These are phyloP conservation scores for Penicillium psychrofluorescens DNA, from an alignment of 495 filamentous ascomycete species.

Conservation along the genomic window DNA sequence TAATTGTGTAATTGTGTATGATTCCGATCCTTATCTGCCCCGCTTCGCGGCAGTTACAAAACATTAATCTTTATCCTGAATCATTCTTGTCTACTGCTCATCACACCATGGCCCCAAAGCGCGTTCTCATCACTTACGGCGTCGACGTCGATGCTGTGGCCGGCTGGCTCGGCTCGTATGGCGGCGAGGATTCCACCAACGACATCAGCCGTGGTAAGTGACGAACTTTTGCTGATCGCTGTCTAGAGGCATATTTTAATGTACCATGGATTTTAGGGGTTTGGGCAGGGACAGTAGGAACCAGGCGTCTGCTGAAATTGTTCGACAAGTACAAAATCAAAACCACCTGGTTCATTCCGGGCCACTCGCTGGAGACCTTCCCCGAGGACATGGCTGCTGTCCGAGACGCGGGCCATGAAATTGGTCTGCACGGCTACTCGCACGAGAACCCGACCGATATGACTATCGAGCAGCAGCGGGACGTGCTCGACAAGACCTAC, in stretches of 20 bases:
- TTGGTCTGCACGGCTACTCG: slow-evolving; percentile 66
- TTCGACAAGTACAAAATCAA: slow-evolving; percentile 76
- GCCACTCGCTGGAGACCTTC: slow-evolving; percentile 71
- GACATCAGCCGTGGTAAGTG: slow-evolving; percentile 54
- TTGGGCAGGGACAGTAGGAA: slow-evolving; percentile 66
- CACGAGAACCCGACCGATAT: slow-evolving; percentile 72
- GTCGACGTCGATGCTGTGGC: slow-evolving; percentile 66
- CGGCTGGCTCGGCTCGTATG: slow-evolving; percentile 65
- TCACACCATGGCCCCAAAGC: slow-evolving; percentile 29
- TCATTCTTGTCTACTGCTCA: neutral
- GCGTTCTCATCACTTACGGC: slow-evolving; percentile 47
- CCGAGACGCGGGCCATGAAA: slow-evolving; percentile 70
- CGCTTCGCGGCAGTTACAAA: neutral
- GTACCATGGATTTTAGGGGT: slow-evolving; percentile 34
- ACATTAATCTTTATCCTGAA: neutral
- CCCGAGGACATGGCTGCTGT: slow-evolving; percentile 67
- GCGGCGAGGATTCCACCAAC: slow-evolving; percentile 57
- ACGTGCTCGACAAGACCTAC: slow-evolving; percentile 72
- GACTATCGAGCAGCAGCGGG: slow-evolving; percentile 69
- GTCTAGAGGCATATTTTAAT: slow-evolving; percentile 3
- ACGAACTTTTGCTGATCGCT: neutral
- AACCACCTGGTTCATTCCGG: slow-evolving; percentile 77
- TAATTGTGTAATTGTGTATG: too few relatives aligned
- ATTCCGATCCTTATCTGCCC: slow-evolving; percentile 3
- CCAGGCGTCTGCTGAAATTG: slow-evolving; percentile 60